Base-by-base conservation (phyloP, 768 basidiomycete genomes). In the Nidularia pulvinata region DNA sequence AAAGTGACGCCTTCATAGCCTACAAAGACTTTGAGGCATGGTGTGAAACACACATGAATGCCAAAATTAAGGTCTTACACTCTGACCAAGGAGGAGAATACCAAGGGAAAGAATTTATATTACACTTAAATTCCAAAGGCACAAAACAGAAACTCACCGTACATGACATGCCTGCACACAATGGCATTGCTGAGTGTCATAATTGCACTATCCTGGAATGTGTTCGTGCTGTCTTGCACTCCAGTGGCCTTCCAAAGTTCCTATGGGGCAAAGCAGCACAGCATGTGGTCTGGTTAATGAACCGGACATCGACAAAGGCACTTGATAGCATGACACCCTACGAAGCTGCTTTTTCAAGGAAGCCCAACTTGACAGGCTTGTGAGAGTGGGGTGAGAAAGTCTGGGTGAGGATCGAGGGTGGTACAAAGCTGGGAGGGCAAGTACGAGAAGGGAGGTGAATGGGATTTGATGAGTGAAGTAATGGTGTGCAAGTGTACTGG, bases 81-180 rank as follows among this genome's bases (percentile, higher is more conserved):
- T 71, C 70, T 0, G 78, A 83, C 61, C 59, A 63, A 7, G 76
- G 80, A 1, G 74, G 77, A 3, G 72, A 83, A 50, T 80, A 76
- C 46, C 53, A 68, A n/a, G 67, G 66, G 6, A 59, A 69, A 0
- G 65, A 68, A 6, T 71, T 82, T 32, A 57, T 55, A 3, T 1
- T 49, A 0, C 62, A 73, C 46, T 62, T 78, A 0, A 58, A 67
- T 1, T 48, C 50, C 0, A 60, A 68, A 6, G 82, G 82, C 0
- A 82, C 73, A 0, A 30, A 53, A 3, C 68, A 66, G 10, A 65
- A 73, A 47, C 59, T 72, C 1, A 79, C 74, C 1, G 61, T 71
- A 0, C 73, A 76, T 16, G 66, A 81, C 54, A 76, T 73, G 0
- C 78, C 72, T 0, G 61, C 74, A 49, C 66, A 80, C 39, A 81